A percentile compares a stretch with the other conserved stretches of the same genome.
Conservation (phyloP, 495 filamentous ascomycete species). For the Tuber brumale region DNA sequence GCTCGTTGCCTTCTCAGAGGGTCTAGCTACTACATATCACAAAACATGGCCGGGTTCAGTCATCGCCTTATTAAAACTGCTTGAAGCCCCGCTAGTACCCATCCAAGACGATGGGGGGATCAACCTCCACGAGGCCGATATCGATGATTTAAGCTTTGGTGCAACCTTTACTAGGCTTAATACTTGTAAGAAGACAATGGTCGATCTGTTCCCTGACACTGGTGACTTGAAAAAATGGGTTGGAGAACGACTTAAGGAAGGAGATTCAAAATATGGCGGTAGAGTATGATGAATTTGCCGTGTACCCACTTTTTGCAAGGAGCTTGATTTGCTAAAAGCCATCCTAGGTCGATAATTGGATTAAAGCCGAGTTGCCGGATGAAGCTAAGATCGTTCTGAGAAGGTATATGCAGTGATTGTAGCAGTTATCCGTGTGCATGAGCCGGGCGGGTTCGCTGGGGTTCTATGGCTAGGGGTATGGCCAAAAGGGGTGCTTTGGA, state of each 20-base stretch:
- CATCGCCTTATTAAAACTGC: conserved; percentile 75
- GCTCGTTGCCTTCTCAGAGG: conserved; percentile 71
- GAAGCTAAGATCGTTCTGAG: conserved; percentile 34
- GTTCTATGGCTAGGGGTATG: not conserved
- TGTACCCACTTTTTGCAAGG: not conserved
- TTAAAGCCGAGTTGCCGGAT: conserved; percentile 34
- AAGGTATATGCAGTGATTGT: conserved; percentile 37
- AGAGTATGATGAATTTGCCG: conserved; percentile 16
- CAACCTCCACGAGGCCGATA: conserved; percentile 60
- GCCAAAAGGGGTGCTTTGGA: not conserved
- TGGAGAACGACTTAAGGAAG: conserved; percentile 31
- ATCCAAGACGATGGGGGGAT: conserved; percentile 65
- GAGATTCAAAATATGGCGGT: conserved; percentile 21
- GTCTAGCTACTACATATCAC: conserved; percentile 65
- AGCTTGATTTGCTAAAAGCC: not conserved
- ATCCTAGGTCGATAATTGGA: conserved; percentile 32
- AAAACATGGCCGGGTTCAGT: conserved; percentile 87
- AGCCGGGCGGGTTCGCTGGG: not conserved
- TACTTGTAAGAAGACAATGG: conserved; percentile 61
- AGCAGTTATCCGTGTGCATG: not conserved
- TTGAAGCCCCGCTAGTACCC: conserved; percentile 77
- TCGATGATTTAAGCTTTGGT: conserved; percentile 90
- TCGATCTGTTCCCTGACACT: conserved; percentile 35
- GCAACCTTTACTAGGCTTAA: conserved; percentile 86
- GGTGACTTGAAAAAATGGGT: conserved; percentile 35